Conservation (phyloP, 2,329 filamentous ascomycete species). For the Monosporascus sp. region DNA sequence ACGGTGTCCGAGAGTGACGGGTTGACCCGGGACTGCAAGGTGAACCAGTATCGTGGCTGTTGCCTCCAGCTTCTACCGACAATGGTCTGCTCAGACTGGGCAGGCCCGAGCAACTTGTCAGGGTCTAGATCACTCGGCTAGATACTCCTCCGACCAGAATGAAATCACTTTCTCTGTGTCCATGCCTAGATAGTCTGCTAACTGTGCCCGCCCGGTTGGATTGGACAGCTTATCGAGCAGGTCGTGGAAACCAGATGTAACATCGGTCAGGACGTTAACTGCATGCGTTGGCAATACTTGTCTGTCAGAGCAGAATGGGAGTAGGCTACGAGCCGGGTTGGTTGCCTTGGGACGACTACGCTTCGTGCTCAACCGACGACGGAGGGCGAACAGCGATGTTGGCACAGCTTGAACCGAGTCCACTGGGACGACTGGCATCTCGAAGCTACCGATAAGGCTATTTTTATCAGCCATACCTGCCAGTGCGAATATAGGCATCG, state of each 20-base stretch:
- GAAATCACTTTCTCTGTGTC: constrained; percentile 21
- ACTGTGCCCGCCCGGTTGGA: constrained; percentile 14
- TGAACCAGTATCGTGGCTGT: too few species aligned
- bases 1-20: too few species aligned
- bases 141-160: constrained; percentile 26
- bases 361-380: constrained; percentile 22
- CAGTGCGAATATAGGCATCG: background rate
- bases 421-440: constrained; percentile 39
- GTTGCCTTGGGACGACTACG: constrained; percentile 4
- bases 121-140: constrained; percentile 14
- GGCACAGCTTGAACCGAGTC: constrained; percentile 29
- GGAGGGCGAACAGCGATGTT: constrained; percentile 33
- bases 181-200: constrained; percentile 20
- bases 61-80: too few species aligned
- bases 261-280: constrained; percentile 28
- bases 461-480: constrained; percentile 6
- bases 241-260: constrained; percentile 25
- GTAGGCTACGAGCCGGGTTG: constrained; percentile 21
- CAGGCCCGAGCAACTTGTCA: too few species aligned
- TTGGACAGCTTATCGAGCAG: constrained; percentile 20
- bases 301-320: constrained; percentile 28
- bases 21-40: too few species aligned
- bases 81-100: too few species aligned
- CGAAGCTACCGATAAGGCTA: constrained; percentile 29
- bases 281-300: constrained; percentile 22